Base-by-base conservation (phyloP, 352 stramenopile genomes). In the Thraustochytrium striatum region DNA sequence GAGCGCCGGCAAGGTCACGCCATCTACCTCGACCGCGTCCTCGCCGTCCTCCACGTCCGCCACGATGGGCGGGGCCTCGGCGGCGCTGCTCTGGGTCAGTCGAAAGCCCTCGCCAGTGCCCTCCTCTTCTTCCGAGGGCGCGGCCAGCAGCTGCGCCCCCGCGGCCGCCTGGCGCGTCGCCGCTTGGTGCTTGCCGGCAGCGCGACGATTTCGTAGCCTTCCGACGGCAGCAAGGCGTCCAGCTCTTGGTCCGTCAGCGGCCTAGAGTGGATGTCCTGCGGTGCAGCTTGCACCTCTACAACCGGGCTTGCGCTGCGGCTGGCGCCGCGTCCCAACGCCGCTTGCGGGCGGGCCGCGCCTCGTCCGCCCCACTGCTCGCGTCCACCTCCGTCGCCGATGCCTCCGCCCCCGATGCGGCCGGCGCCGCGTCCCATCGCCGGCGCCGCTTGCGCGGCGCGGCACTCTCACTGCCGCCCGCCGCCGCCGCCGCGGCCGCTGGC, bases 121-220 rank as follows among this genome's bases (percentile, higher is more conserved):
- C 53, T 16, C 62, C 43, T 2, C 89, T 89, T 98, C 93, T 0
- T 95, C 95, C 19, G 95, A 98, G 2, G 95, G 95, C 13, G 96
- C 98, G 3, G 92, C 89, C 41, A 99, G 82, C 11, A 99, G 83
- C 82, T 98, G 98, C 25, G 25, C 39, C 95, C 88, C 5, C 89
- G 93, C 13, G 95, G 94, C 38, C 92, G 89, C 57, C 98, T 93
- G 41, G 39, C 52, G 44, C 43, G 2, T 3, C 7, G n/a, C 19
- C 28, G 95, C 70, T 83, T 80, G 85, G 99, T 99, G 30, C 85
- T 93, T 28, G 91, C 85, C 19, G 97, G 97, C 28, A 95, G 95
- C 47, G 95, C 90, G 57, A 99, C 82, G 57, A 99, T 93, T 72
- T 92, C 92, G 84, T 99, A 99, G 16, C 92, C 92, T 19, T 92